phyloP scores from a whole-genome alignment of 1,284 basidiomycete species.

The Macrocystidia cucumis region DNA sequence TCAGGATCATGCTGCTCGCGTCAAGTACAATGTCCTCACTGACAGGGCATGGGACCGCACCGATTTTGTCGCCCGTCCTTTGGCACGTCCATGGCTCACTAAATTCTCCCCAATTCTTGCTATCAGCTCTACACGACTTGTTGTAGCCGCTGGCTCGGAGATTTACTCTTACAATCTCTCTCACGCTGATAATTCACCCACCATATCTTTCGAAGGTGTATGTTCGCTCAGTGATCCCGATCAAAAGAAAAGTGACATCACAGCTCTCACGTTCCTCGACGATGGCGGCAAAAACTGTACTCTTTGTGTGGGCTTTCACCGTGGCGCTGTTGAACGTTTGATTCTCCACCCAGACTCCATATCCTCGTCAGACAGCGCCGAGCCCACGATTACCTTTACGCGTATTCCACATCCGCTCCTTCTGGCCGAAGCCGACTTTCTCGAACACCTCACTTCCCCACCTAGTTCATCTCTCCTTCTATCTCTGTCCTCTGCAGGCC shows the following conservation, averaged over 20 bases:
- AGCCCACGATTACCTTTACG: too few species aligned
- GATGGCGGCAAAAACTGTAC: constrained; percentile 41
- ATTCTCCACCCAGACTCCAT: too few species aligned
- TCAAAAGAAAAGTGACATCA: constrained; percentile 43
- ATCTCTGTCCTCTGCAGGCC: constrained; percentile 50
- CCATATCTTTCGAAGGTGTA: constrained; percentile 41
- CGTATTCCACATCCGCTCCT: too few species aligned
- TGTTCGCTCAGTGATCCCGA: constrained; percentile 30
- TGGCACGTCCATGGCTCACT: constrained; percentile 54
- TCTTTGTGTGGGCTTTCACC: constrained; percentile 53
- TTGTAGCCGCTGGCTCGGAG: constrained; percentile 56
- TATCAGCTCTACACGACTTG: constrained; percentile 44
- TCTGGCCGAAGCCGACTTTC: constrained; percentile 26
- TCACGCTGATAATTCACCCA: constrained; percentile 26
- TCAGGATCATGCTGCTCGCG: constrained; percentile 39
- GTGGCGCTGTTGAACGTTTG: constrained; percentile 46
- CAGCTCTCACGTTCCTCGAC: constrained; percentile 32
- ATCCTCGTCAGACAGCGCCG: too few species aligned
- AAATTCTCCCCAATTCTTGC: constrained; percentile 56
- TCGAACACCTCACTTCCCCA: constrained; percentile 47
- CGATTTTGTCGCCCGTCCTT: constrained; percentile 57
- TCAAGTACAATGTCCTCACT: constrained; percentile 44
- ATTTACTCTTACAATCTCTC: constrained; percentile 54
- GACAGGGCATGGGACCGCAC: constrained; percentile 48
- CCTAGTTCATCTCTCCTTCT: constrained; percentile 36